Evolutionary conservation across 1,139 yeast species (phyloP).

Genomic region (Kodamaea fungicola): DNA sequence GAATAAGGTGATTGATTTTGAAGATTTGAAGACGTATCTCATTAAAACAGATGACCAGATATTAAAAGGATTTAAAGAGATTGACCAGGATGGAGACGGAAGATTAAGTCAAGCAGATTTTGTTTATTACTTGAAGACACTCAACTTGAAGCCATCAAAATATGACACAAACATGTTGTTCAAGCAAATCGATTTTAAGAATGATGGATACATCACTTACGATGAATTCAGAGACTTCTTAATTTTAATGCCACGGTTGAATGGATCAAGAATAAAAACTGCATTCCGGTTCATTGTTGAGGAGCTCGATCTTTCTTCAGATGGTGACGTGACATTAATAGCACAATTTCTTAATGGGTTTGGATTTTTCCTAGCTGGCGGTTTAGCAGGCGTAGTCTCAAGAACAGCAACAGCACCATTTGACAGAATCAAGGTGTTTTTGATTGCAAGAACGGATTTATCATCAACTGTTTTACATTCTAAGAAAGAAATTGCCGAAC

Average conservation of each 20-base stretch:
- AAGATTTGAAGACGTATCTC: slow-evolving; percentile 61
- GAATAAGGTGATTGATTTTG: slow-evolving; percentile 54
- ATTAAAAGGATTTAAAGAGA: slow-evolving; percentile 59
- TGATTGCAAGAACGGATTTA: slow-evolving; percentile 87
- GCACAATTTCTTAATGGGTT: slow-evolving; percentile 78
- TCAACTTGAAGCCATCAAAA: slow-evolving; percentile 52
- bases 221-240: slow-evolving; percentile 85
- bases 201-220: slow-evolving; percentile 71
- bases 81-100: slow-evolving; percentile 80
- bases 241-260: slow-evolving; percentile 72
- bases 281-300: slow-evolving; percentile 82
- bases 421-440: slow-evolving; percentile 87
- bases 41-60: slow-evolving; percentile 67
- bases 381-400: slow-evolving; percentile 93
- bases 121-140: slow-evolving; percentile 54
- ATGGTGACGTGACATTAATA: slow-evolving; percentile 85
- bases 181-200: slow-evolving; percentile 54
- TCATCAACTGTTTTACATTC: slow-evolving; percentile 65
- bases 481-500: slow-evolving; percentile 46
- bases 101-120: slow-evolving; percentile 64
- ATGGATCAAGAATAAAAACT: slow-evolving; percentile 69
- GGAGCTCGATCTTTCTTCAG: slow-evolving; percentile 76
- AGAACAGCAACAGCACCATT: slow-evolving; percentile 97
- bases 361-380: slow-evolving; percentile 92
- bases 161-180: slow-evolving; percentile 59